Conservation (phyloP, 2,329 filamentous ascomycete genomes). For the Madurella mycetomatis region DNA sequence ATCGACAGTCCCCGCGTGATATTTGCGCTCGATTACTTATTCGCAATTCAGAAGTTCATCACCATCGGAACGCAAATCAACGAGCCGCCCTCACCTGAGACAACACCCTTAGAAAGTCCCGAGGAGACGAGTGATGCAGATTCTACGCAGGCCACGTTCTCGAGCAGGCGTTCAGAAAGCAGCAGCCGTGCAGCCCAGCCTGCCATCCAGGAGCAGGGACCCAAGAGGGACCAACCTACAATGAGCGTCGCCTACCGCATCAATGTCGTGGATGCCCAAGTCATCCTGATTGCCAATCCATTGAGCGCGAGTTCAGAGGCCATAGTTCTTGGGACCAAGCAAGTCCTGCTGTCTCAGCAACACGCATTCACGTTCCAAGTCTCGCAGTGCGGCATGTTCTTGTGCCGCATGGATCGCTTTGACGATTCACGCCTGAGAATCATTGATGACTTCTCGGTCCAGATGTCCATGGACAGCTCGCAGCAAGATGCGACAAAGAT, state of each 20-base stretch:
- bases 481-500: slow-evolving; percentile 66
- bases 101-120: slow-evolving; percentile 51
- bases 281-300: slow-evolving; percentile 94
- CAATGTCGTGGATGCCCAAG: slow-evolving; percentile 92
- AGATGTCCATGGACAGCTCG: slow-evolving; percentile 76
- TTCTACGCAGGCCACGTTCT: slow-evolving; percentile 48
- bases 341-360: slow-evolving; percentile 87
- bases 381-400: slow-evolving; percentile 93
- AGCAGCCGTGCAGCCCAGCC: slow-evolving; percentile 17
- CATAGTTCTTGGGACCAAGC: slow-evolving; percentile 90
- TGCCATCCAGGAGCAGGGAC: slow-evolving; percentile 2
- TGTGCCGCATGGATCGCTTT: slow-evolving; percentile 97
- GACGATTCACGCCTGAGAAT: slow-evolving; percentile 87
- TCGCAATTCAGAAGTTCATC: slow-evolving; percentile 81
- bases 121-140: slow-evolving; percentile 56
- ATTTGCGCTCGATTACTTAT: slow-evolving; percentile 91
- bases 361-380: slow-evolving; percentile 92
- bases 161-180: slow-evolving; percentile 34
- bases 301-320: slow-evolving; percentile 86
- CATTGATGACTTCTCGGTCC: slow-evolving; percentile 91
- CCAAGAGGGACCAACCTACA: slow-evolving; percentile 36
- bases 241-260: slow-evolving; percentile 84
- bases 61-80: slow-evolving; percentile 64
- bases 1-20: slow-evolving; percentile 94
- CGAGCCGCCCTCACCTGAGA: slow-evolving; percentile 50